These are phyloP conservation scores for Colletotrichum lentis DNA, from an alignment of 2,329 filamentous ascomycete species.

Conservation along the genomic window DNA sequence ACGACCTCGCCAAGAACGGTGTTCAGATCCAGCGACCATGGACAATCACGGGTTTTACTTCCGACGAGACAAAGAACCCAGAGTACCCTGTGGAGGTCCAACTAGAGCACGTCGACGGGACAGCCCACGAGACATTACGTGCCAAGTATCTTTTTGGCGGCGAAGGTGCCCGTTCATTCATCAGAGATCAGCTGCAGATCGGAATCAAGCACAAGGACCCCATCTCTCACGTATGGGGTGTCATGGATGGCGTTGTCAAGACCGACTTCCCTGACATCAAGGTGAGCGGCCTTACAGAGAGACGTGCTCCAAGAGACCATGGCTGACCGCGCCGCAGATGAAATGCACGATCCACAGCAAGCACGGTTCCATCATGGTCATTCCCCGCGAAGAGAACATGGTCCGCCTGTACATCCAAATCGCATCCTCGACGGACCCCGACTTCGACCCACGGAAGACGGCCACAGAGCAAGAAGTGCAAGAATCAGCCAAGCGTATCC, in stretches of 20 bases:
- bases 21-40: conserved; percentile 70
- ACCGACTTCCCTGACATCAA: conserved; percentile 83
- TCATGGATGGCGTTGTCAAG: conserved; percentile 76
- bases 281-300: conserved; percentile 49
- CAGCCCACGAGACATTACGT: conserved; percentile 70
- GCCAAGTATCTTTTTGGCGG: conserved; percentile 77
- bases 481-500: conserved; percentile 69
- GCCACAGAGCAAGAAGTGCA: conserved; percentile 72
- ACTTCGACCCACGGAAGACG: conserved; percentile 69
- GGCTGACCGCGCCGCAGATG: conserved; percentile 55
- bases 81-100: conserved; percentile 84
- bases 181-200: conserved; percentile 72
- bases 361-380: conserved; percentile 80
- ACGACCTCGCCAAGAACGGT: conserved; percentile 69
- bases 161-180: conserved; percentile 73
- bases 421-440: conserved; percentile 66
- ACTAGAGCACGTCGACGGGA: conserved; percentile 79
- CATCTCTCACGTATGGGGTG: conserved; percentile 76
- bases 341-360: conserved; percentile 80
- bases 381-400: conserved; percentile 71
- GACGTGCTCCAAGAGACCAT: neutral
- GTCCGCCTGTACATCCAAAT: conserved; percentile 75
- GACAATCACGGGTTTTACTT: conserved; percentile 68
- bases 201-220: conserved; percentile 76
- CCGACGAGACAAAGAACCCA: conserved; percentile 62